Evolutionary conservation across 768 basidiomycete species (phyloP).

Genomic region (Boletus pseudopeckii): DNA sequence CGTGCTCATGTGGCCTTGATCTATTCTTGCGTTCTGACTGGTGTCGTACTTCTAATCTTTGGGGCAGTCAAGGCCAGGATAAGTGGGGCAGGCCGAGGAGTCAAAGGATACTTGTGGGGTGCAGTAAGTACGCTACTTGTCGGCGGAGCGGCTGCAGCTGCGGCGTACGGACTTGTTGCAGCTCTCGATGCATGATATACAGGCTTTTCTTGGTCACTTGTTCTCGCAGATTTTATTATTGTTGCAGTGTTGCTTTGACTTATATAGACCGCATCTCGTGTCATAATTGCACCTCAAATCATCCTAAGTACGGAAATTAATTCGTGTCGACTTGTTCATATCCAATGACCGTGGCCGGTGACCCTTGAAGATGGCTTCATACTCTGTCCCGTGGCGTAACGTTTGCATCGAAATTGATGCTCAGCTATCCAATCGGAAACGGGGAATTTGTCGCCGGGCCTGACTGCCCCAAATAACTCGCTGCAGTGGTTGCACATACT

Average conservation of each 20-base stretch:
- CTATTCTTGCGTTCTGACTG: slow-evolving; percentile 78
- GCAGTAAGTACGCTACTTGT: slow-evolving; percentile 84
- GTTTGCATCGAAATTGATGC: background rate
- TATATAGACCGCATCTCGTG: background rate
- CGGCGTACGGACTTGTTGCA: slow-evolving; percentile 59
- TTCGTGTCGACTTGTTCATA: background rate
- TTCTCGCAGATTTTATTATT: background rate
- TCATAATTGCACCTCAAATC: background rate
- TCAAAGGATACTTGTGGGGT: slow-evolving; percentile 78
- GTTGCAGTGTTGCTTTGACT: background rate
- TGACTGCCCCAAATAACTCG: too few species aligned
- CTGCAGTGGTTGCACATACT: too few species aligned
- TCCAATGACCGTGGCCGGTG: background rate
- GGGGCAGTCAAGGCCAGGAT: slow-evolving; percentile 87
- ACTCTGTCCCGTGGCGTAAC: background rate
- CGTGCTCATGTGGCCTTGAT: slow-evolving; percentile 64
- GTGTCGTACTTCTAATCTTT: slow-evolving; percentile 82
- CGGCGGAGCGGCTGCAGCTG: slow-evolving; percentile 85
- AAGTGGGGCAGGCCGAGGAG: slow-evolving; percentile 71
- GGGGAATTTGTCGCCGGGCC: slow-evolving; percentile 2
- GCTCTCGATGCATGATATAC: slow-evolving; percentile 37
- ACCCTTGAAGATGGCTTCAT: too few species aligned
- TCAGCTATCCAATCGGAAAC: slow-evolving; percentile 4
- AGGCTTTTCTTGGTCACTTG: background rate
- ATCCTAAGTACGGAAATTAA: background rate